Percentiles rank a stretch among this genome's conserved stretches.
Evolutionary conservation across 441 rosid species (phyloP).

Genomic region (Omphalea diandra): DNA sequence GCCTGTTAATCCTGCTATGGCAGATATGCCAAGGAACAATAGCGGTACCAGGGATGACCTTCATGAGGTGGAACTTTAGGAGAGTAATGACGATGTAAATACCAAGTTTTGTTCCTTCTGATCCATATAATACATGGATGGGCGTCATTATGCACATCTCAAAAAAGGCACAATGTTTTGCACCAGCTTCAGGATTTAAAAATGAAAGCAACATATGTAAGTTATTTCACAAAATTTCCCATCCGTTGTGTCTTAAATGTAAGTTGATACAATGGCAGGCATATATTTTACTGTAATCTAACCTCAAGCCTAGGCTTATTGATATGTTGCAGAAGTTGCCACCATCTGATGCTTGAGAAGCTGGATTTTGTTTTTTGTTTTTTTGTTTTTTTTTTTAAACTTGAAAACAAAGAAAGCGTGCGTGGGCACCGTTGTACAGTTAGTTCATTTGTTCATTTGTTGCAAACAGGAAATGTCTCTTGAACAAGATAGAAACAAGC

Average conservation of each 20-base stretch:
- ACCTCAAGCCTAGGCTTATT: conserved; percentile 5
- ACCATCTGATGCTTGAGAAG: conserved; percentile 32
- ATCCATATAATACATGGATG: conserved; percentile 21
- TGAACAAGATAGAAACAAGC: conserved; percentile 28
- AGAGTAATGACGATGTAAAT: conserved; percentile 48
- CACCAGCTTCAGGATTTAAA: conserved; percentile 19
- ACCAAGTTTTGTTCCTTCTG: conserved; percentile 45
- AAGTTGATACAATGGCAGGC: conserved; percentile 26
- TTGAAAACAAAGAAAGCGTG: conserved; percentile 27
- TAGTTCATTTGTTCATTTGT: conserved; percentile 56
- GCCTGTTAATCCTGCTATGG: conserved; percentile 27
- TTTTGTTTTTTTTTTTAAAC: conserved; percentile 1
- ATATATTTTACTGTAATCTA: conserved; percentile 19
- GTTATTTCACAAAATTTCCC: conserved; percentile 11
- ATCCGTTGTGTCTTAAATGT: background rate
- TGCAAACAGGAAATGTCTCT: conserved; percentile 31
- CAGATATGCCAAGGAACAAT: conserved; percentile 33
- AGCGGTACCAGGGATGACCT: conserved; percentile 74
- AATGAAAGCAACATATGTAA: conserved; percentile 14
- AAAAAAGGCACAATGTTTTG: conserved; percentile 13
- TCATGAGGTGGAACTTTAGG: conserved; percentile 83
- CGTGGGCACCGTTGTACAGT: conserved; percentile 44
- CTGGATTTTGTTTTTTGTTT: conserved; percentile 20
- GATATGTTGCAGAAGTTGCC: conserved; percentile 25
- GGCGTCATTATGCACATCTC: conserved; percentile 22